Evolutionary conservation across 768 basidiomycete species (phyloP).

Genomic region (Floccularia luteovirens): DNA sequence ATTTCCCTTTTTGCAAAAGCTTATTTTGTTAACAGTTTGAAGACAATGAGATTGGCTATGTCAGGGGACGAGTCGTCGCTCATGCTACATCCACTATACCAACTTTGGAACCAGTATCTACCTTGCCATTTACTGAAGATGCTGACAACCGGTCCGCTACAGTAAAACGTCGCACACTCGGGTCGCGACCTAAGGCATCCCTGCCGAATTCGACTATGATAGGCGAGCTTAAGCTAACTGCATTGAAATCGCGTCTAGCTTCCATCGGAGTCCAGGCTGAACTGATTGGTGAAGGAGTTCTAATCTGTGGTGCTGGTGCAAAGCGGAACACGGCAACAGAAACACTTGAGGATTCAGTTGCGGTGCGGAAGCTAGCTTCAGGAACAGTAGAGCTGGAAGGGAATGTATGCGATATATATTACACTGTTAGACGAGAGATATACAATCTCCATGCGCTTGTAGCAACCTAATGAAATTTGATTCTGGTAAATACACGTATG

Average conservation of each 20-base stretch:
- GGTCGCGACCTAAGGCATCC: conserved; percentile 55
- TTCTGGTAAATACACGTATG: conserved; percentile 10
- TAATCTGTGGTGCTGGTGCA: conserved; percentile 73
- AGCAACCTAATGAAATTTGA: conserved; percentile 36
- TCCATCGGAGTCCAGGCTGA: conserved; percentile 80
- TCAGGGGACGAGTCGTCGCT: conserved; percentile 80
- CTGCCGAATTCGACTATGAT: conserved; percentile 94
- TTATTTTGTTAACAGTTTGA: conserved; percentile 60
- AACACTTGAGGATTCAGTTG: conserved; percentile 60
- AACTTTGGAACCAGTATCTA: conserved; percentile 64
- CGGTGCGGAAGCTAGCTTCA: conserved; percentile 80
- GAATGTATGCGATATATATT: conserved; percentile 81
- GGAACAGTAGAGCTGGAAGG: conserved; percentile 90
- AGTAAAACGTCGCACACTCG: conserved; percentile 38
- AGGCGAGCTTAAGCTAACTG: conserved; percentile 90
- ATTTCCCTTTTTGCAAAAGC: neutral
- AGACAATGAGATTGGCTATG: conserved; percentile 93
- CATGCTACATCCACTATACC: conserved; percentile 87
- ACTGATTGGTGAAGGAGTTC: conserved; percentile 94
- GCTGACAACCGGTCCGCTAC: conserved; percentile 13
- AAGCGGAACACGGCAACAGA: conserved; percentile 32
- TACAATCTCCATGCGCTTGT: conserved; percentile 89
- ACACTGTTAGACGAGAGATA: conserved; percentile 81
- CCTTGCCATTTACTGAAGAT: conserved; percentile 17
- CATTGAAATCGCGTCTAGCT: conserved; percentile 75